Base-by-base conservation (phyloP, 805 yeast genomes). In the Yamadazyma laniorum region DNA sequence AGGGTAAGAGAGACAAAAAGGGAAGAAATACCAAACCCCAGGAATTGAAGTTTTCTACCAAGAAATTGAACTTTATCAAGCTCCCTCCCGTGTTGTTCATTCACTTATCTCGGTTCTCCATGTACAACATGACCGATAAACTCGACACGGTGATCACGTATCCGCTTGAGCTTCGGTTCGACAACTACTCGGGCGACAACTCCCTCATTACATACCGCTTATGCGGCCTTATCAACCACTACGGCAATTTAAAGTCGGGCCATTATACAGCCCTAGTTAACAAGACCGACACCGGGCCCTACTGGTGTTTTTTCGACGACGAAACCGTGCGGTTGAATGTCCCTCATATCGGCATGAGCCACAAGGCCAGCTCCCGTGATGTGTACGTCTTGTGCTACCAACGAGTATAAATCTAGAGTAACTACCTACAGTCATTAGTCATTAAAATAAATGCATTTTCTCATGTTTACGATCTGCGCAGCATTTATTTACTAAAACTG, bases 221-320 rank as follows among this genome's bases (percentile, higher is more conserved):
- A 25, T 70, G 70, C 39, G 85, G 85, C 1, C 67, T 82, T 43
- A 80, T 85, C 3, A 84, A 83, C 51, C 95, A 85, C 54, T 67
- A 72, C 40, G 93, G 95, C 1, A 75, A 75, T 29, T 62, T 83
- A 37, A 74, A 77, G 42, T 79, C 85, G 34, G 95, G 95, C 0
- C 95, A 85, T 56, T 85, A 85, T 52, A 85, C 90, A 1, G 67
- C 88, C 0, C 59, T 82, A 32, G 80, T 82, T 3, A 75, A 80
- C 49, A 80, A 72, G 49, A 51, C 66, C 1, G 39, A 39, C 12
- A 41, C 42, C 13, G 26, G 34, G 8, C 80, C 80, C 23, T 65
- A 67, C 48, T 85, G 93, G 93, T 79, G 82, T 45, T 74, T 74
- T 44, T 85, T 85, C 57, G 91, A 85, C 54, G 95, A 85, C 58